A percentile compares a stretch with the other conserved stretches of the same genome.
phyloP scores from a whole-genome alignment of 257 asterid genomes.

The Thymus quinquecostatus region DNA sequence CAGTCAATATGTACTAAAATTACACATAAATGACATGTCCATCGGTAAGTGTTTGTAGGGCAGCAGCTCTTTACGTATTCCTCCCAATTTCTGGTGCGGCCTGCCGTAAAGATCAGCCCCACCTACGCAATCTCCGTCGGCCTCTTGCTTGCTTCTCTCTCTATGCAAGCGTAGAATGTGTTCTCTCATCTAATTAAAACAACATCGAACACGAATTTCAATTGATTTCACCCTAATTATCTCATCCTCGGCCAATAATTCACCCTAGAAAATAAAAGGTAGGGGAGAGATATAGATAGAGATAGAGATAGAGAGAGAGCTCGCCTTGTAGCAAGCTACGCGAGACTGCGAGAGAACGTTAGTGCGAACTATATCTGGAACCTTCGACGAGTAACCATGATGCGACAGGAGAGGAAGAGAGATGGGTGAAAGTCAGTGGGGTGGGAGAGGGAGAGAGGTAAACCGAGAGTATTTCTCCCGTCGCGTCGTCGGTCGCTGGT shows the following conservation, averaged over 20 bases:
- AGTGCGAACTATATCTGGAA: slow-evolving; percentile 51
- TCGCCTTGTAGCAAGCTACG: slow-evolving; percentile 72
- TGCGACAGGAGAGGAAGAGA: too few species aligned
- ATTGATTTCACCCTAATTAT: neutral
- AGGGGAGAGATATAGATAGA: neutral
- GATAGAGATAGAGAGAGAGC: neutral
- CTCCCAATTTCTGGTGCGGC: slow-evolving; percentile 70
- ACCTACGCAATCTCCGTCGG: slow-evolving; percentile 80
- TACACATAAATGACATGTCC: too few species aligned
- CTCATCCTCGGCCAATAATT: too few species aligned
- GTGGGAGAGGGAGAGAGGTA: too few species aligned
- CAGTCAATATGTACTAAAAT: too few species aligned
- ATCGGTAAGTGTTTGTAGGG: slow-evolving; percentile 36
- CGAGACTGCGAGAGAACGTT: slow-evolving; percentile 81
- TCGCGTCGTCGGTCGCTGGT: too few species aligned
- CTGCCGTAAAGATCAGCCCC: slow-evolving; percentile 83
- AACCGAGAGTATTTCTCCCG: too few species aligned
- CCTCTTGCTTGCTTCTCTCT: slow-evolving; percentile 69
- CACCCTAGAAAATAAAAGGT: neutral
- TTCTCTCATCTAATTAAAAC: slow-evolving; percentile 70
- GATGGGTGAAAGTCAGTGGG: too few species aligned
- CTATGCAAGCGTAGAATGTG: slow-evolving; percentile 78
- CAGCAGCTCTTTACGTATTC: slow-evolving; percentile 76
- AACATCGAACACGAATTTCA: too few species aligned
- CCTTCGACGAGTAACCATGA: slow-evolving; percentile 42